These are phyloP conservation scores for Yamadazyma akitaensis DNA, from an alignment of 805 yeast species.

Conservation along the genomic window DNA sequence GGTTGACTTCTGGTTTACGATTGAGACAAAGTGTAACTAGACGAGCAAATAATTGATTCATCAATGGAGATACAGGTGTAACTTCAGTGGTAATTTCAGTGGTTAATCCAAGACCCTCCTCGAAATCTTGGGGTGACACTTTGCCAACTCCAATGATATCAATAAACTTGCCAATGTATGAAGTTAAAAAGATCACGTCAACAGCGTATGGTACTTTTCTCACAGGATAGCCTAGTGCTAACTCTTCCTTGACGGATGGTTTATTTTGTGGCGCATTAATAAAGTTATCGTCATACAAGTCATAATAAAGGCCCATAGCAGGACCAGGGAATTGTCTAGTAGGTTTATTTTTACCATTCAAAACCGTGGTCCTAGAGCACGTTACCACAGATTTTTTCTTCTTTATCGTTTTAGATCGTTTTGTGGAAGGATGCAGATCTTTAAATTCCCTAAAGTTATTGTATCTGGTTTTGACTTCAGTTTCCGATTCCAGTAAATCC, in stretches of 20 bases:
- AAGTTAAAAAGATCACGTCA: conserved; percentile 31
- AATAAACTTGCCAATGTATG: conserved; percentile 31
- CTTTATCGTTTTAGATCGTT: too few relatives aligned
- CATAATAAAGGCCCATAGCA: conserved; percentile 30
- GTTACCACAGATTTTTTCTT: too few relatives aligned
- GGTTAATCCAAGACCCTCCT: conserved; percentile 30
- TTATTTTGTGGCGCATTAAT: conserved; percentile 15
- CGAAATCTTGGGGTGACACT: conserved; percentile 38
- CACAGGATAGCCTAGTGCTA: conserved; percentile 35
- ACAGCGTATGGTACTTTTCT: conserved; percentile 24
- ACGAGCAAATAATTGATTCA: conserved; percentile 31
- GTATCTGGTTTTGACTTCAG: too few relatives aligned
- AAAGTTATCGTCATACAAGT: conserved; percentile 36
- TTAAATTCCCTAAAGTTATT: too few relatives aligned
- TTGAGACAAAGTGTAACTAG: conserved; percentile 35
- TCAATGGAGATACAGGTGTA: conserved; percentile 22
- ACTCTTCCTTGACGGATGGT: conserved; percentile 16
- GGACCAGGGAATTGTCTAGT: conserved; percentile 41
- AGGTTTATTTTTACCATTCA: conserved; percentile 24
- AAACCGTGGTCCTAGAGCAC: conserved; percentile 28
- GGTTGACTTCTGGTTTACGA: conserved; percentile 28
- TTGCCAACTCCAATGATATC: conserved; percentile 18
- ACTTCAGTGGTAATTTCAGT: neutral
- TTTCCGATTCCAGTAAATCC: too few relatives aligned
- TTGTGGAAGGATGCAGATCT: too few relatives aligned